A percentile compares a stretch with the other conserved stretches of the same genome.
Conservation (phyloP, 2,329 filamentous ascomycete genomes). For the Aspergillus tanneri region DNA sequence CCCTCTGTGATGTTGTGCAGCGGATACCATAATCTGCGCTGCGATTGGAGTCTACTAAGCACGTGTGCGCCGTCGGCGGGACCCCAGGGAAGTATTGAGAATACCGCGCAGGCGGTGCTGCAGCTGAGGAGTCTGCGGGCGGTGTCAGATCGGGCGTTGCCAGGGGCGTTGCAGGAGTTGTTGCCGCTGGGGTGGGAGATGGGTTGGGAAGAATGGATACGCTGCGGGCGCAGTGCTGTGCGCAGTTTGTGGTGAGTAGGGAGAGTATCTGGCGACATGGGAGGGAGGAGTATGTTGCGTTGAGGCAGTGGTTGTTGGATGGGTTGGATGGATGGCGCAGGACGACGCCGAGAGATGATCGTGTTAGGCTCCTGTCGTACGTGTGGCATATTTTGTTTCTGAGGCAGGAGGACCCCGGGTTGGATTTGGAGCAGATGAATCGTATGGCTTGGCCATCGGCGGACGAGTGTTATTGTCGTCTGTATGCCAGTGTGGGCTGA, state of each 20-base stretch:
- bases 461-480: constrained; percentile 46
- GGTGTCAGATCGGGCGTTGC: constrained; percentile 40
- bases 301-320: constrained; percentile 56
- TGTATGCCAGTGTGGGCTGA: constrained; percentile 44
- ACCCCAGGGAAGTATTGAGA: constrained; percentile 46
- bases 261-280: constrained; percentile 51
- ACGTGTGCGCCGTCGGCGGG: constrained; percentile 36
- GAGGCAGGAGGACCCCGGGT: constrained; percentile 16
- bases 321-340: constrained; percentile 22
- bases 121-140: constrained; percentile 47
- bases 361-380: constrained; percentile 49
- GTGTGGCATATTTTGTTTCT: constrained; percentile 53
- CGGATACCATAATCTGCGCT: constrained; percentile 53
- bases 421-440: constrained; percentile 42
- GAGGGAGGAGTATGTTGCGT: constrained; percentile 52
- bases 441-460: constrained; percentile 38
- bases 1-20: constrained; percentile 36
- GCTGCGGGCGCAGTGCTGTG: constrained; percentile 54
- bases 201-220: constrained; percentile 45
- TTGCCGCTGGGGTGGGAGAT: constrained; percentile 21
- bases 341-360: constrained; percentile 44
- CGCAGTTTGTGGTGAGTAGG: constrained; percentile 55
- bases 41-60: constrained; percentile 52
- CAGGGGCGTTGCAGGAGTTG: constrained; percentile 33
- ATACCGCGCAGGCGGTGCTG: constrained; percentile 36